These are phyloP conservation scores for Jacaranda mimosifolia DNA, from an alignment of 257 asterid genomes.

Conservation along the genomic window DNA sequence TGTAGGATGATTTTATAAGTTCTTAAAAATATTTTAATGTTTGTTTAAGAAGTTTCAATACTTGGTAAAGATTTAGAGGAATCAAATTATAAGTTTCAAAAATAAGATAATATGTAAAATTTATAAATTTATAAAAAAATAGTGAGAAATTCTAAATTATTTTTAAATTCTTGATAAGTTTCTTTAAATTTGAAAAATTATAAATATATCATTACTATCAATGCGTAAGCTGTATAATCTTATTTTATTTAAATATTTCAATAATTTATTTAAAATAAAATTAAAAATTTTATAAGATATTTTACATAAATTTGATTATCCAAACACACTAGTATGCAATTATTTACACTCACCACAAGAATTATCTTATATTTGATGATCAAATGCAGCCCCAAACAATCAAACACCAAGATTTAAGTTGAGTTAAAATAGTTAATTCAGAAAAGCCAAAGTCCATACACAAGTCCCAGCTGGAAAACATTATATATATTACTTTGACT, in stretches of 20 bases:
- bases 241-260: too few species aligned
- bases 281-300: neutral
- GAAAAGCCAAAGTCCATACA: conserved; percentile 3
- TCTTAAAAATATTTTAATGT: too few species aligned
- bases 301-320: neutral
- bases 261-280: neutral
- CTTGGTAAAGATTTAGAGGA: neutral
- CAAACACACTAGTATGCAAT: neutral
- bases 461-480: conserved; percentile 5
- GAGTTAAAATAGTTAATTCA: neutral
- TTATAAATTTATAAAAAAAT: too few species aligned
- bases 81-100: too few species aligned
- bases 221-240: too few species aligned
- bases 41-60: too few species aligned
- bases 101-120: too few species aligned
- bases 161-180: too few species aligned
- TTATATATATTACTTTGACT: neutral
- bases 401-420: conserved; percentile 18
- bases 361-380: neutral
- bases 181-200: neutral
- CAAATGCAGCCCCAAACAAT: neutral
- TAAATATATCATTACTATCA: too few species aligned
- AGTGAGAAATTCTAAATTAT: neutral
- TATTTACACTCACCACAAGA: neutral
- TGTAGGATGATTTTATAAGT: neutral